A percentile compares a stretch with the other conserved stretches of the same genome.
phyloP scores from a whole-genome alignment of 2,329 filamentous ascomycete genomes.

The Scorias spongiosa region DNA sequence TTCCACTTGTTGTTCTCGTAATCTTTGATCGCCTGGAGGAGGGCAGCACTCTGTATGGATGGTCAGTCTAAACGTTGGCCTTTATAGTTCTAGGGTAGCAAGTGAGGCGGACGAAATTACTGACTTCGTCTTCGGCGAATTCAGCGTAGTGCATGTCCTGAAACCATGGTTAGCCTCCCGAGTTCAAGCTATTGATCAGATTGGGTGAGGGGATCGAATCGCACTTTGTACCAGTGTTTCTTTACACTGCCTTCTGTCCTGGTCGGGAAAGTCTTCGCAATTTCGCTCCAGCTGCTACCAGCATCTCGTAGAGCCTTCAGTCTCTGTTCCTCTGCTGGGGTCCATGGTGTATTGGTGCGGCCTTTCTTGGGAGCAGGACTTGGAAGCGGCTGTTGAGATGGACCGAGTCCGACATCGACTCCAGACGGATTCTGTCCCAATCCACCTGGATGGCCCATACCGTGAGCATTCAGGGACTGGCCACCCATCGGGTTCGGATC shows the following conservation, averaged over 20 bases:
- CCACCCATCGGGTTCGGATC: constrained; percentile 6
- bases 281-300: constrained; percentile 92
- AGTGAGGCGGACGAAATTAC: constrained; percentile 27
- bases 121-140: constrained; percentile 91
- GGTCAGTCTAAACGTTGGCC: constrained; percentile 8
- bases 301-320: constrained; percentile 89
- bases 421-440: not conserved
- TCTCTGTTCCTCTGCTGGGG: constrained; percentile 78
- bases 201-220: not conserved
- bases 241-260: constrained; percentile 96
- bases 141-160: constrained; percentile 99
- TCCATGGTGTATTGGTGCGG: constrained; percentile 98
- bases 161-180: constrained; percentile 13
- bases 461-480: constrained; percentile 4
- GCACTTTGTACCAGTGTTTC: constrained; percentile 98
- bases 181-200: not conserved
- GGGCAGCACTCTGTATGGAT: constrained; percentile 48
- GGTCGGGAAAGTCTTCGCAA: constrained; percentile 92
- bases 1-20: constrained; percentile 99
- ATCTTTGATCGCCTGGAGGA: constrained; percentile 92
- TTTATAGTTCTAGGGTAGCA: constrained; percentile 2
- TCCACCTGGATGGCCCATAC: not conserved
- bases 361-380: constrained; percentile 65
- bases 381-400: constrained; percentile 13
- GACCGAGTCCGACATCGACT: constrained; percentile 6